Evolutionary conservation across 768 basidiomycete genomes (phyloP), one percentile per base, ranked within the genome.

Genomic region (Trametes cingulata): DNA sequence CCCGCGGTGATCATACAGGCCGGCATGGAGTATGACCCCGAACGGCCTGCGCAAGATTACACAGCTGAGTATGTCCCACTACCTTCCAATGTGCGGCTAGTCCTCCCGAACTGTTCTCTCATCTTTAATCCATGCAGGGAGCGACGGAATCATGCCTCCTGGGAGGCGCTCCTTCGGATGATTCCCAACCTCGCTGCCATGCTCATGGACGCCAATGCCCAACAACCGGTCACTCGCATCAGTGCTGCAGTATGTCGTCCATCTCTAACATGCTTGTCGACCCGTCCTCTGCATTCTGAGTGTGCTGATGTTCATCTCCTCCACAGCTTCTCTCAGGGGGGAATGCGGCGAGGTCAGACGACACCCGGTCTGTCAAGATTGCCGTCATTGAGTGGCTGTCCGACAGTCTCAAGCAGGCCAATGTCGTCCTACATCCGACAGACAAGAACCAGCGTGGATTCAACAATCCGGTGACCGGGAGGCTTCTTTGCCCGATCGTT

Each of bases 351-450:
- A 13, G 40, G 3, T 9, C 52, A 4, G 52, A 53, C 19, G 52
- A 53, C 19, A 53, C 52, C 40, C 39, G 39, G 6, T 41, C 40
- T 9, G 29, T 53, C 40, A 41, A 42, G 39, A 42, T 41, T 17
- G 52, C 52, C 10, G 19, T 53, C n/a, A 27, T 53, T 1, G 52
- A 53, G 17, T 53, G 52, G 52, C 24, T 53, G n/a, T n/a, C n/a
- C n/a, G n/a, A n/a, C n/a, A n/a, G n/a, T n/a, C n/a, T n/a, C n/a
- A n/a, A n/a, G n/a, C n/a, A n/a, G n/a, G 25, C 27, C 14, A n/a
- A 17, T 2, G 25, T 42, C 1, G 25, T n/a, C 15, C 39, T 53
- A 2, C 24, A 53, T 20, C 52, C 24, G 25, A 42, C 15, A 12
- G 29, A 27, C 39, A 53, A 53, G 35, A 9, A 1, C 3, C 40